Percentiles rank a stretch among this genome's conserved stretches.
phyloP scores from a whole-genome alignment of 306 rosid species.

The Cicer judaicum region DNA sequence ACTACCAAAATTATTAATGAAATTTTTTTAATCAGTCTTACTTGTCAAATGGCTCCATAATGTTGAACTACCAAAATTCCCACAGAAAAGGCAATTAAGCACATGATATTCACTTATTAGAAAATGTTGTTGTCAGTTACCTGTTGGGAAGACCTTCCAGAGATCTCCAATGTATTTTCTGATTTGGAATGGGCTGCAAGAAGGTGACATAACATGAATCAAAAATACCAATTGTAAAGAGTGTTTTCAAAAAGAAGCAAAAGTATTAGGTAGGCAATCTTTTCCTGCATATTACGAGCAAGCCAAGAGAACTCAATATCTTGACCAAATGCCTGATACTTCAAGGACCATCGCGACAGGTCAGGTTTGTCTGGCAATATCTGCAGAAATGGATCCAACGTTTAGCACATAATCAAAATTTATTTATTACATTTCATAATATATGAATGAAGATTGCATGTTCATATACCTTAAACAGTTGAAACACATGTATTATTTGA shows the following conservation, averaged over 20 bases:
- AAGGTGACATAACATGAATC: conserved; percentile 41
- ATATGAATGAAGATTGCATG: conserved; percentile 14
- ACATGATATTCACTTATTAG: conserved; percentile 19
- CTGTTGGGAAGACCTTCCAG: conserved; percentile 96
- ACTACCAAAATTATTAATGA: too few species aligned
- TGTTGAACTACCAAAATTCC: conserved; percentile 4
- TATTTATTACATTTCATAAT: not conserved
- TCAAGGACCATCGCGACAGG: conserved; percentile 89
- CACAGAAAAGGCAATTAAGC: conserved; percentile 29
- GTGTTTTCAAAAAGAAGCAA: not conserved
- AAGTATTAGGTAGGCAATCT: conserved; percentile 42
- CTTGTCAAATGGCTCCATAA: conserved; percentile 11
- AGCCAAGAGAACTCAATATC: conserved; percentile 90
- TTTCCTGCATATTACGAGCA: conserved; percentile 96
- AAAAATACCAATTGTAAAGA: conserved; percentile 35
- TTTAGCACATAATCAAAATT: conserved; percentile 20
- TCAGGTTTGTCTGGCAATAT: conserved; percentile 86
- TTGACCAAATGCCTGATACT: conserved; percentile 86
- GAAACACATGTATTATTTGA: not conserved
- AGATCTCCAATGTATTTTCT: conserved; percentile 96
- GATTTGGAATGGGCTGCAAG: conserved; percentile 90
- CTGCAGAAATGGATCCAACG: conserved; percentile 52
- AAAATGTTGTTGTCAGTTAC: conserved; percentile 45
- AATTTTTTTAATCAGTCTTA: conserved; percentile 25
- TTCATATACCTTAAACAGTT: conserved; percentile 3